phyloP scores from a whole-genome alignment of 495 filamentous ascomycete species.

The Lasiosphaeris hirsuta region DNA sequence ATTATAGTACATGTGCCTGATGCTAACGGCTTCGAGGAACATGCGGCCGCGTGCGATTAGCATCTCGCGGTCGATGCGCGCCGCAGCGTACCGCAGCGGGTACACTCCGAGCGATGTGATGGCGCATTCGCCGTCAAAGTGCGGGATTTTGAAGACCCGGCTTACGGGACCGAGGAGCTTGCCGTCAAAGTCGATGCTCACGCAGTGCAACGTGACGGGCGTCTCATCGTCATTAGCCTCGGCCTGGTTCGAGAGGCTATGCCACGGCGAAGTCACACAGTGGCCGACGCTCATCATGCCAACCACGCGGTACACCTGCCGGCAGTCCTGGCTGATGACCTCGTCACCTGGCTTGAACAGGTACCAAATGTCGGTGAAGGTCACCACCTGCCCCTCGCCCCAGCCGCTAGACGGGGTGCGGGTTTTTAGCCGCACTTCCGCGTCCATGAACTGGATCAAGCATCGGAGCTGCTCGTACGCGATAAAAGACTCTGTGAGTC shows the following conservation, averaged over 20 bases:
- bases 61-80: conserved; percentile 3
- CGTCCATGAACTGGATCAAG: conserved; percentile 29
- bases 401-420: conserved; percentile 8
- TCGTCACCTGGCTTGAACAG: conserved; percentile 38
- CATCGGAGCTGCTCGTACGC: conserved; percentile 27
- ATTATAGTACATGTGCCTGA: conserved; percentile 36
- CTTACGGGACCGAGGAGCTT: conserved; percentile 35
- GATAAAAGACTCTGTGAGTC: conserved; percentile 13
- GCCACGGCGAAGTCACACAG: conserved; percentile 14
- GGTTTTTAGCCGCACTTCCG: conserved; percentile 21
- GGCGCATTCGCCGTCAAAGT: conserved; percentile 36
- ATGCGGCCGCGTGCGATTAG: conserved; percentile 33
- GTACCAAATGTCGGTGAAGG: conserved; percentile 42
- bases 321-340: conserved; percentile 20
- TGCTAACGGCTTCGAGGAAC: conserved; percentile 28
- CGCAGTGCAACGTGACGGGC: conserved; percentile 27
- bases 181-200: conserved; percentile 44
- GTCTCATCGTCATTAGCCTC: background rate
- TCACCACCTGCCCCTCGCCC: conserved; percentile 22
- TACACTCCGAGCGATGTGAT: conserved; percentile 37
- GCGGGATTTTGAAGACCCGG: conserved; percentile 21
- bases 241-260: background rate
- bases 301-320: conserved; percentile 31
- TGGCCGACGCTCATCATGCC: conserved; percentile 21
- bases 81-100: conserved; percentile 29